Conservation (phyloP, 345 rosid species). For the Populus ilicifolia region DNA sequence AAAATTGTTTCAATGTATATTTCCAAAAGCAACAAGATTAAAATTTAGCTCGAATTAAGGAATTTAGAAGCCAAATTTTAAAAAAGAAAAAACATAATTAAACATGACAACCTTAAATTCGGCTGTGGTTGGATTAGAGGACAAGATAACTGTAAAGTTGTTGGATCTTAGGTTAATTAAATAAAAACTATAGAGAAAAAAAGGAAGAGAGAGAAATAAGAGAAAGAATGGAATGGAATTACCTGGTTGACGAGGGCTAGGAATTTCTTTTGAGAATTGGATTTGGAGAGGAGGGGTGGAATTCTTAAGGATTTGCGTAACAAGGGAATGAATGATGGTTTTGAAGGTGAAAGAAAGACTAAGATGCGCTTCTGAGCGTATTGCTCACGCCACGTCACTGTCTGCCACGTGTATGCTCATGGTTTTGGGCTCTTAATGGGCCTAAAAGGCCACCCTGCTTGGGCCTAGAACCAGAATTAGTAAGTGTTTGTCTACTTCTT, state of each 20-base stretch:
- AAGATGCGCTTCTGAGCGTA: background rate
- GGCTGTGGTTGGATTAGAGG: background rate
- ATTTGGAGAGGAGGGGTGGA: background rate
- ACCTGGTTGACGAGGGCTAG: background rate
- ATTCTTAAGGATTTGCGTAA: background rate
- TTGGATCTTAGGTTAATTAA: background rate
- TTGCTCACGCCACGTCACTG: conserved; percentile 8
- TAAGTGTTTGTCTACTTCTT: too few species aligned
- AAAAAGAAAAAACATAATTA: background rate
- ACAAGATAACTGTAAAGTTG: background rate
- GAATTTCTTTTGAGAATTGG: background rate
- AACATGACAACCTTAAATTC: background rate
- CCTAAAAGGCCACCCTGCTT: background rate
- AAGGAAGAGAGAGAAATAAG: background rate
- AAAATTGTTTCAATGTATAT: too few species aligned
- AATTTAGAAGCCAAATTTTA: background rate
- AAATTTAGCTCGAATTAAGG: background rate
- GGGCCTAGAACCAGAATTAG: too few species aligned
- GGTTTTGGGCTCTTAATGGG: background rate
- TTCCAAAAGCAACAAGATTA: background rate
- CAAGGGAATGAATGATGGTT: background rate
- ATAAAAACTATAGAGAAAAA: background rate
- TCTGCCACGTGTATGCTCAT: background rate
- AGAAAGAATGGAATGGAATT: background rate
- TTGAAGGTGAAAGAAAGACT: background rate